A percentile compares a stretch with the other conserved stretches of the same genome.
phyloP scores from a whole-genome alignment of 2,329 filamentous ascomycete species.

The Didymella exigua region DNA sequence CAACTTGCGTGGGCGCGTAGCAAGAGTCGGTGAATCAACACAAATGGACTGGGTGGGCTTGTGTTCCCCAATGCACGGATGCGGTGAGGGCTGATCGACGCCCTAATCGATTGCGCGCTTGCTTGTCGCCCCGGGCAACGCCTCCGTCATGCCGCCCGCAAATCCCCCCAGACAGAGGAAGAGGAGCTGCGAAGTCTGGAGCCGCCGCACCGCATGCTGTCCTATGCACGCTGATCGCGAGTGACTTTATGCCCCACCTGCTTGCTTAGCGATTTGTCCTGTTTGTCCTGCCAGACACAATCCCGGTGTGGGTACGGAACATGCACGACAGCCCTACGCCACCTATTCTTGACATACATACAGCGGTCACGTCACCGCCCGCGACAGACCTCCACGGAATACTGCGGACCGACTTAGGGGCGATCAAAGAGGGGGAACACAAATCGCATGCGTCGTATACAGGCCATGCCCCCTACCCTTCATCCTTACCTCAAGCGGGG shows the following conservation, averaged over 20 bases:
- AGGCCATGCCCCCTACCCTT: slow-evolving; percentile 27
- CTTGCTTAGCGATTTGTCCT: background rate
- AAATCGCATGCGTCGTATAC: background rate
- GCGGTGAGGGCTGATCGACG: slow-evolving; percentile 16
- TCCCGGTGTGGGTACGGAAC: background rate
- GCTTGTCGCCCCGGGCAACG: slow-evolving; percentile 20
- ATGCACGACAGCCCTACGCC: slow-evolving; percentile 6
- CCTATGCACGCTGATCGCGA: slow-evolving; percentile 10
- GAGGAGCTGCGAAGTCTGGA: background rate
- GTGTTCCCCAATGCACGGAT: slow-evolving; percentile 23
- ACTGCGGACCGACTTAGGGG: background rate
- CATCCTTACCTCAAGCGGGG: slow-evolving; percentile 35
- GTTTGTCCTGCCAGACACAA: background rate
- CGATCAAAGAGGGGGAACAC: background rate
- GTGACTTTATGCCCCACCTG: slow-evolving; percentile 7
- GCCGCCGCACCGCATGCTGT: slow-evolving; percentile 9
- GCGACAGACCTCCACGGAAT: background rate
- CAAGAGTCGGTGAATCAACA: slow-evolving; percentile 4
- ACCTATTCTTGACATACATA: slow-evolving; percentile 5
- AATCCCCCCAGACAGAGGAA: slow-evolving; percentile 7
- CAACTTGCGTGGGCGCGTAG: slow-evolving; percentile 13
- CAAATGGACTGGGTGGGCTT: slow-evolving; percentile 5
- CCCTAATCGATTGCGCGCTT: slow-evolving; percentile 9
- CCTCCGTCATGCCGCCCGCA: slow-evolving; percentile 14
- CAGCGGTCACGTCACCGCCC: slow-evolving; percentile 3